These are phyloP conservation scores for Microsporum audouinii DNA, from an alignment of 2,329 filamentous ascomycete species.

Conservation along the genomic window DNA sequence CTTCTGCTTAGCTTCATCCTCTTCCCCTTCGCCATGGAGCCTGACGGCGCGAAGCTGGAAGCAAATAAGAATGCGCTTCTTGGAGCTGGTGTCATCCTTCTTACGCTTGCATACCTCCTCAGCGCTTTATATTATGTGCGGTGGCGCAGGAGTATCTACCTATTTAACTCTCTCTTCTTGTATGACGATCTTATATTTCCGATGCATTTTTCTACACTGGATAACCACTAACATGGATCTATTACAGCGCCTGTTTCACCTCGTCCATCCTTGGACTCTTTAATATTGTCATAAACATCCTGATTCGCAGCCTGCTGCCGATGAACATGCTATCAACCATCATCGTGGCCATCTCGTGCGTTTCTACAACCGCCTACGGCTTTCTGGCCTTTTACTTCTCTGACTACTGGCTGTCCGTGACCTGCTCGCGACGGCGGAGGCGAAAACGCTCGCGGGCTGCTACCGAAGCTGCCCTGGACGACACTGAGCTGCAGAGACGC, in stretches of 20 bases:
- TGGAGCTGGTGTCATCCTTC: conserved; percentile 21
- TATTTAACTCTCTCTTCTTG: conserved; percentile 25
- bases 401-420: background rate
- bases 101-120: conserved; percentile 20
- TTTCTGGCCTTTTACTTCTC: conserved; percentile 18
- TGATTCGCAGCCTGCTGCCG: conserved; percentile 21
- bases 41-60: conserved; percentile 13
- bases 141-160: conserved; percentile 16
- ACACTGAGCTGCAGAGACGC: conserved; percentile 31
- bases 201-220: background rate
- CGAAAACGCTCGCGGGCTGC: background rate
- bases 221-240: background rate
- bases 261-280: conserved; percentile 25
- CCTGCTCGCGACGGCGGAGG: conserved; percentile 5
- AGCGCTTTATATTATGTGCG: conserved; percentile 19
- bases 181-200: conserved; percentile 12
- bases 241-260: conserved; percentile 15
- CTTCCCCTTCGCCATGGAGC: conserved; percentile 22
- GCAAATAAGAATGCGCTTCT: conserved; percentile 18
- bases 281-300: conserved; percentile 26
- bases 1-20: conserved; percentile 20
- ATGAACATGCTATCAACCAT: conserved; percentile 19
- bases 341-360: conserved; percentile 20
- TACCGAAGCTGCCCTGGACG: conserved; percentile 17
- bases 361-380: conserved; percentile 22